Conservation (phyloP, 2,329 filamentous ascomycete species). For the Sclerotinia trifoliorum region DNA sequence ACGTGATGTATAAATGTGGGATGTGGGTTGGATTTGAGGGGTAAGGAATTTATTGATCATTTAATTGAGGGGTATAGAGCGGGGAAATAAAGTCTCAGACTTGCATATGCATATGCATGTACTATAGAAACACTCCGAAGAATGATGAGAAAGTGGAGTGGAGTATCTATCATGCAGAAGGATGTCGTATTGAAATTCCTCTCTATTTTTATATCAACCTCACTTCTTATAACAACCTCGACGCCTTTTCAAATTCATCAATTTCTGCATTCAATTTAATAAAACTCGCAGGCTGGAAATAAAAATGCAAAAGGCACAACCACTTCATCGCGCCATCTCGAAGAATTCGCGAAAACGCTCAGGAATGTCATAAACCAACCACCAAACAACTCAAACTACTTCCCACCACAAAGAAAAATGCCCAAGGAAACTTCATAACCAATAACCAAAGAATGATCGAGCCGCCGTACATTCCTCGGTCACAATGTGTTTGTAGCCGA, state of each 20-base stretch:
- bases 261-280: neutral
- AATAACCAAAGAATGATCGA: conserved; percentile 5
- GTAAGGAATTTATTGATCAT: neutral
- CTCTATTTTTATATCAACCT: conserved; percentile 14
- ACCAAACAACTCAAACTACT: neutral
- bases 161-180: neutral
- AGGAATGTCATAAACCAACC: neutral
- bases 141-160: conserved; percentile 4
- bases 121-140: conserved; percentile 9
- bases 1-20: neutral
- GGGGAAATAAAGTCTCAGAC: conserved; percentile 13
- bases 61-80: neutral
- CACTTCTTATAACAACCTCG: neutral
- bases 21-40: neutral
- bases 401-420: conserved; percentile 7
- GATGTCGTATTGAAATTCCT: conserved; percentile 9
- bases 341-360: conserved; percentile 10
- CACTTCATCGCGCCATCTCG: neutral
- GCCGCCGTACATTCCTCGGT: conserved; percentile 17
- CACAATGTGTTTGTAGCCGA: conserved; percentile 21
- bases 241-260: neutral
- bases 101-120: conserved; percentile 19
- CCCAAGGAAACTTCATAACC: neutral
- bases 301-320: neutral
- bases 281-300: neutral